Evolutionary conservation across 169 alveolate genomes (phyloP).

Genomic region (Babesia microti): DNA sequence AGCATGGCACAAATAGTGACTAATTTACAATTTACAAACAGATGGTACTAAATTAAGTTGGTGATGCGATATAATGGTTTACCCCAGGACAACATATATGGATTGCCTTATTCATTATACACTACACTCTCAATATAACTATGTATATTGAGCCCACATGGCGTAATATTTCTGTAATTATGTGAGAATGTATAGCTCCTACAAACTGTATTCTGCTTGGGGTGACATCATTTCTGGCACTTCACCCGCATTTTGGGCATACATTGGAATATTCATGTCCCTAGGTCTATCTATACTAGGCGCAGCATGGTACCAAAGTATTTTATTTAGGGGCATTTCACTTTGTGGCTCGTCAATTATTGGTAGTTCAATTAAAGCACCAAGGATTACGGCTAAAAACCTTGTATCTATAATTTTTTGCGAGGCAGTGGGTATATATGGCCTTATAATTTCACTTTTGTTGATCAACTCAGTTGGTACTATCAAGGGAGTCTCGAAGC

Average conservation of each 20-base stretch:
- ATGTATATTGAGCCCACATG: too few relatives aligned
- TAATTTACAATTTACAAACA: too few relatives aligned
- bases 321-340: conserved; percentile 85
- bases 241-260: conserved; percentile 70
- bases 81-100: too few relatives aligned
- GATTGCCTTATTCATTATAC: too few relatives aligned
- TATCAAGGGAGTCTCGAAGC: conserved; percentile 50
- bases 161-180: too few relatives aligned
- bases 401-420: conserved; percentile 96
- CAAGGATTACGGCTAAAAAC: conserved; percentile 97
- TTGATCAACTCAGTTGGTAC: conserved; percentile 34
- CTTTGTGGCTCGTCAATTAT: conserved; percentile 93
- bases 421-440: conserved; percentile 95
- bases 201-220: conserved; percentile 52
- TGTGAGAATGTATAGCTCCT: background rate
- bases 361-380: conserved; percentile 97
- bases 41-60: too few relatives aligned
- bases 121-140: too few relatives aligned
- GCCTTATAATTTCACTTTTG: conserved; percentile 57
- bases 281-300: conserved; percentile 86
- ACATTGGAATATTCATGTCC: conserved; percentile 82
- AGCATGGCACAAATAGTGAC: too few relatives aligned
- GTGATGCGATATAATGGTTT: too few relatives aligned
- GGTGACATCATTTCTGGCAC: conserved; percentile 38
- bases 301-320: conserved; percentile 83